Evolutionary conservation across 1,284 basidiomycete genomes (phyloP).

Genomic region (Filobasidium uniguttulatum): DNA sequence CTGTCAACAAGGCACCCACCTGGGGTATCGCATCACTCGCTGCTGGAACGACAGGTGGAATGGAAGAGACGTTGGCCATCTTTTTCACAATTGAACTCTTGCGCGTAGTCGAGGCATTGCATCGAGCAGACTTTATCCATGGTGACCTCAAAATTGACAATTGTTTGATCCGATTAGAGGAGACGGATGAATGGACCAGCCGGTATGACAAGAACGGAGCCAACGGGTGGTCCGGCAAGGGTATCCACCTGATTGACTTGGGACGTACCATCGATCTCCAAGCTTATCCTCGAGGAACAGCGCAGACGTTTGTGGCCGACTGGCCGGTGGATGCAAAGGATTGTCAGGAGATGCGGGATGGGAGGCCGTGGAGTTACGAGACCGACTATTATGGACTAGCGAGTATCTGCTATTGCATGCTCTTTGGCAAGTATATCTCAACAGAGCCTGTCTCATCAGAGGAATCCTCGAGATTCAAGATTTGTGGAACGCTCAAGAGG

Average conservation of each 20-base stretch:
- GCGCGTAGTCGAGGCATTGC: slow-evolving; percentile 67
- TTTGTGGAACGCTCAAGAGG: slow-evolving; percentile 67
- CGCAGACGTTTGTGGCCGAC: slow-evolving; percentile 69
- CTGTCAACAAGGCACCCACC: slow-evolving; percentile 68
- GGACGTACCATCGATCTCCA: slow-evolving; percentile 79
- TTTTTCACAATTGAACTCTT: slow-evolving; percentile 92
- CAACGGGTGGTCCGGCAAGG: slow-evolving; percentile 74
- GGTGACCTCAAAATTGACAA: slow-evolving; percentile 99
- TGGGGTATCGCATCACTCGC: slow-evolving; percentile 40
- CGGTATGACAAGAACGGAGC: slow-evolving; percentile 61
- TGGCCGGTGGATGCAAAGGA: slow-evolving; percentile 80
- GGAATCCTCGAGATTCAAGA: slow-evolving; percentile 46
- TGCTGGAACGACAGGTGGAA: slow-evolving; percentile 31
- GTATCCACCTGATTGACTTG: slow-evolving; percentile 89
- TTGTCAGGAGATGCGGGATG: slow-evolving; percentile 76
- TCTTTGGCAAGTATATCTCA: slow-evolving; percentile 91
- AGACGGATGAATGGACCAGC: slow-evolving; percentile 56
- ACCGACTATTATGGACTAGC: slow-evolving; percentile 92
- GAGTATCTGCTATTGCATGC: slow-evolving; percentile 82
- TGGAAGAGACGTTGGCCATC: slow-evolving; percentile 87
- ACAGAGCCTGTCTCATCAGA: slow-evolving; percentile 32
- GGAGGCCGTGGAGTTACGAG: slow-evolving; percentile 78
- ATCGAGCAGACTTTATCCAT: slow-evolving; percentile 72
- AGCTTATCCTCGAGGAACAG: slow-evolving; percentile 48
- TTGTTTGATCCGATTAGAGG: slow-evolving; percentile 74